Evolutionary conservation across 257 asterid species (phyloP), one percentile per base, ranked within the genome.

Genomic region (Jacaranda mimosifolia): DNA sequence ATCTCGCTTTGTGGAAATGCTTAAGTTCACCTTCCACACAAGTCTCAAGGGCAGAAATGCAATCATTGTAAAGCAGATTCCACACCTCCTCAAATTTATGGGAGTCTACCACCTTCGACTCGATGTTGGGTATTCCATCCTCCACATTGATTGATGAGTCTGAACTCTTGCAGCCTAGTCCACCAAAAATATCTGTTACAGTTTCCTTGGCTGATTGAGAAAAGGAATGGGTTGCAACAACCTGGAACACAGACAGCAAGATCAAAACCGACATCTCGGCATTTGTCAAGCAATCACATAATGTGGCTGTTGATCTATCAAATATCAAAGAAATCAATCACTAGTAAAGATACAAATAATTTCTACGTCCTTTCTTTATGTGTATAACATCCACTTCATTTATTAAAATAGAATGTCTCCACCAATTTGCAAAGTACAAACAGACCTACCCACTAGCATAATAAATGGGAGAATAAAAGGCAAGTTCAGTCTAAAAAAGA

Each of bases 1-100:
- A 89, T 83, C 99, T 89, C 48, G 99, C 99, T 80, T 95, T 95
- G 74, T 95, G 99, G 77, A 95, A 95, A 85, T 95, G 98, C 88
- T 95, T 95, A 73, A 95, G 97, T 84, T 95, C 99, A 78, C 99
- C 99, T 88, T 95, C 99, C 80, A 91, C 97, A 43, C 99, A 95
- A 77, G 85, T 86, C 84, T 87, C 97, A 19, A 95, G 88, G 18
- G 99, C 98, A 68, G 92, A 89, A 86, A 95, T 93, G 87, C 99
- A 95, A 85, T 95, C 99, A 45, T 60, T 76, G 84, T 95, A 95
- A 75, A 93, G 98, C 80, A 89, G 81, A 84, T 87, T 79, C 99
- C 98, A 91, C 63, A 83, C 88, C 79, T 85, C 85, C 71, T 88
- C 92, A 74, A 86, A 72, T 79, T 85, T 86, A 64, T 73, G 71